These are phyloP conservation scores for Cladophialophora carrionii DNA, from an alignment of 2,329 filamentous ascomycete genomes.

Conservation along the genomic window DNA sequence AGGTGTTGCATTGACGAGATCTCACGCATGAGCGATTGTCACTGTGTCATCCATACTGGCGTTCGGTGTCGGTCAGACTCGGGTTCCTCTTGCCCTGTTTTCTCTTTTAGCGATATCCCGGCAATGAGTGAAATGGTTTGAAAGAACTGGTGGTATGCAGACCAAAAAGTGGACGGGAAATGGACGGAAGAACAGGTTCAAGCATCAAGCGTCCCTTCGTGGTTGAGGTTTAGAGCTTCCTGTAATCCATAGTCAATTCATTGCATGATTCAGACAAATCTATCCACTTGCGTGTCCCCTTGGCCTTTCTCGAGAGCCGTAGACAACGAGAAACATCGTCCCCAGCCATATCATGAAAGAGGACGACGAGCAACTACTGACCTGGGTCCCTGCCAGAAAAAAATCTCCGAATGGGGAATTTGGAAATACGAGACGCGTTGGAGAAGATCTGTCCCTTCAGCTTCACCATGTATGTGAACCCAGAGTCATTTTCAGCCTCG, in stretches of 20 bases:
- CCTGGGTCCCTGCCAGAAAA: neutral
- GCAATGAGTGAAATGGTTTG: conserved; percentile 34
- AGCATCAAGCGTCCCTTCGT: conserved; percentile 18
- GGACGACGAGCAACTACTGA: neutral
- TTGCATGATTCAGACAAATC: conserved; percentile 20
- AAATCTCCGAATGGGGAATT: neutral
- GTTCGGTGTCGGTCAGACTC: conserved; percentile 29
- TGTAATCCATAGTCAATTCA: conserved; percentile 18
- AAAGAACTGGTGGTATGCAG: conserved; percentile 23
- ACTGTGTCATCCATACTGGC: conserved; percentile 29
- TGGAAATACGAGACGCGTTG: neutral
- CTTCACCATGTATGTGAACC: neutral
- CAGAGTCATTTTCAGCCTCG: neutral
- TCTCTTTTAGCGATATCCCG: conserved; percentile 34
- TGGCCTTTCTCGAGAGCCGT: neutral
- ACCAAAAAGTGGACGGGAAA: conserved; percentile 19
- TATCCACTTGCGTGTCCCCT: neutral
- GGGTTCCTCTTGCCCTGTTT: conserved; percentile 17
- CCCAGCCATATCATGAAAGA: neutral
- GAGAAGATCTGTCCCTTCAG: neutral
- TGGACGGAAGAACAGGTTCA: conserved; percentile 17
- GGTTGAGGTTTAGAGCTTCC: conserved; percentile 19
- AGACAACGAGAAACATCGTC: neutral
- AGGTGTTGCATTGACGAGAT: conserved; percentile 30
- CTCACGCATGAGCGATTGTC: conserved; percentile 22